Evolutionary conservation across 306 rosid species (phyloP).

Genomic region (Rubus idaeus): DNA sequence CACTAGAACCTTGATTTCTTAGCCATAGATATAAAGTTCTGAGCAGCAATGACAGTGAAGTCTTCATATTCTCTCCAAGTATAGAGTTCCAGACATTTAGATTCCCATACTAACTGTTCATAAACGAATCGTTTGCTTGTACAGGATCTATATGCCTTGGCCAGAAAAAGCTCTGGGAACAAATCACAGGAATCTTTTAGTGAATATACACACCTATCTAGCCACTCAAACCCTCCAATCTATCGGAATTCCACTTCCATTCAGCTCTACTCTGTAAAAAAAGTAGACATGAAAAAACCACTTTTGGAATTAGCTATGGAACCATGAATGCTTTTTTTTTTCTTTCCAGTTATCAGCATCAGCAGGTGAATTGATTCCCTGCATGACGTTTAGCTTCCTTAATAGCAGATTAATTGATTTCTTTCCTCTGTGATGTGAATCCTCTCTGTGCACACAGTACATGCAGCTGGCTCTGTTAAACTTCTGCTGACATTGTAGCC

Average conservation of each 20-base stretch:
- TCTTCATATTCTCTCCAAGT: neutral
- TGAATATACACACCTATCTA: neutral
- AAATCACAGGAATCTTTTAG: neutral
- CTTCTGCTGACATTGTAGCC: neutral
- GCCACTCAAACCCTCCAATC: neutral
- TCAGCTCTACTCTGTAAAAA: neutral
- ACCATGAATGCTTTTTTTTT: neutral
- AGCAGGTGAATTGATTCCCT: neutral
- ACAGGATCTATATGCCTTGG: neutral
- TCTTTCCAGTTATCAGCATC: neutral
- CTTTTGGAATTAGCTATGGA: neutral
- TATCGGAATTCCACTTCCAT: neutral
- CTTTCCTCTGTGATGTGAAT: neutral
- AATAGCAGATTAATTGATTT: neutral
- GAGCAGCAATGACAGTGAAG: neutral
- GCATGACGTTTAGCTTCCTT: neutral
- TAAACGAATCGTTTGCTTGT: neutral
- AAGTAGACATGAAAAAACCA: neutral
- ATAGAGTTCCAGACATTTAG: neutral
- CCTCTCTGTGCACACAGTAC: neutral
- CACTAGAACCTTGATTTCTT: neutral
- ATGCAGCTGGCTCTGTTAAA: neutral
- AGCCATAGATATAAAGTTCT: neutral
- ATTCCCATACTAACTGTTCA: neutral
- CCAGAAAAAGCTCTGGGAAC: neutral